Evolutionary conservation across 768 basidiomycete species (phyloP).

Genomic region (Multifurca ochricompacta): DNA sequence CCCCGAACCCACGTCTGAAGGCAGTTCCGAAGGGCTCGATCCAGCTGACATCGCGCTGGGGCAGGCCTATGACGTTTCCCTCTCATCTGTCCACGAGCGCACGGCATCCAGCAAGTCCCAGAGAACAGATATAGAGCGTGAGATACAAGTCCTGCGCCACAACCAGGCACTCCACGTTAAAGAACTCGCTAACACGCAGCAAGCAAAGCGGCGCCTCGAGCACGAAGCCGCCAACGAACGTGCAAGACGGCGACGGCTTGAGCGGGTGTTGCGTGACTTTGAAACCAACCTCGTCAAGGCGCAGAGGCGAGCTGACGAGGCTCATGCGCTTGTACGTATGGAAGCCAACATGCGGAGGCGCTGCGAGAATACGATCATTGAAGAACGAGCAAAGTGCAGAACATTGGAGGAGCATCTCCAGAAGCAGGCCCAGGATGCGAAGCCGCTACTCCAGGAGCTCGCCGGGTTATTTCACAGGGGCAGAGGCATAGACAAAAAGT

Average conservation of each 20-base stretch:
- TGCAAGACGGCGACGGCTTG: conserved; percentile 22
- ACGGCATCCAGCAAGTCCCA: conserved; percentile 2
- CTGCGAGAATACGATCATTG: conserved; percentile 1
- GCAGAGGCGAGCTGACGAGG: conserved; percentile 3
- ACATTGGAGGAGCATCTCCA: conserved; percentile 3
- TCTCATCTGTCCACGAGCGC: background rate
- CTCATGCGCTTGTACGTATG: conserved; percentile 6
- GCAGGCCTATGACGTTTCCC: background rate
- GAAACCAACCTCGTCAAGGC: conserved; percentile 5
- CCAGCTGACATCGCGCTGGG: background rate
- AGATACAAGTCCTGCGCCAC: conserved; percentile 34
- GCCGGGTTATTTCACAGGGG: conserved; percentile 5
- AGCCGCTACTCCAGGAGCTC: conserved; percentile 10
- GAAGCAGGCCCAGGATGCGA: conserved; percentile 5
- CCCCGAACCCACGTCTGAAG: conserved; percentile 5
- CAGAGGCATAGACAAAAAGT: background rate
- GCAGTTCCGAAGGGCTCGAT: background rate
- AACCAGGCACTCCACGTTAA: conserved; percentile 26
- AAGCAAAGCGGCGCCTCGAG: conserved; percentile 39
- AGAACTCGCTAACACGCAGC: conserved; percentile 29
- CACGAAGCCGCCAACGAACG: conserved; percentile 27
- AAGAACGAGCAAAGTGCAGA: conserved; percentile 12
- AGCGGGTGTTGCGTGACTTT: conserved; percentile 14
- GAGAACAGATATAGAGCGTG: conserved; percentile 27
- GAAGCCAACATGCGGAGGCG: conserved; percentile 5